A percentile compares a stretch with the other conserved stretches of the same genome.
These are phyloP conservation scores for Hygrophoropsis aurantiaca DNA, from an alignment of 768 basidiomycete genomes.

Conservation along the genomic window DNA sequence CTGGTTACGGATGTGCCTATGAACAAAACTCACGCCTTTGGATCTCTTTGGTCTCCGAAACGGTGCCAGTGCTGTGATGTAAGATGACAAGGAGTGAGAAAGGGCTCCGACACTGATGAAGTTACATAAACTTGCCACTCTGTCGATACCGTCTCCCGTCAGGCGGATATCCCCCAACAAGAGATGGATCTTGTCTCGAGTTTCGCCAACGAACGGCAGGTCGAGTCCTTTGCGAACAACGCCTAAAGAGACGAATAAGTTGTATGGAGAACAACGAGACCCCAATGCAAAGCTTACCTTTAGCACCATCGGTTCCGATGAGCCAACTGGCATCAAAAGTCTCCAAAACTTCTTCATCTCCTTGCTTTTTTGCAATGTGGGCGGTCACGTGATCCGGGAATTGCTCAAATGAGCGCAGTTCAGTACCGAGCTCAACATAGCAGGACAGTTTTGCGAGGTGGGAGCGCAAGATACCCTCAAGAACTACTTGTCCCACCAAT, in stretches of 20 bases:
- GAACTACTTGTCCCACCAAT: conserved; percentile 22
- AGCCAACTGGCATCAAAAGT: conserved; percentile 7
- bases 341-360: conserved; percentile 3
- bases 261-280: not conserved
- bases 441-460: conserved; percentile 24
- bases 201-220: conserved; percentile 26
- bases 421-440: conserved; percentile 35
- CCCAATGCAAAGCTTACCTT: conserved; percentile 16
- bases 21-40: too few relatives aligned
- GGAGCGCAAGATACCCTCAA: conserved; percentile 27
- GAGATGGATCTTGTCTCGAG: conserved; percentile 22
- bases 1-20: not conserved
- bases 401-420: conserved; percentile 35
- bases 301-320: conserved; percentile 16
- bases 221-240: conserved; percentile 5
- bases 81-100: too few relatives aligned
- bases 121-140: conserved; percentile 24
- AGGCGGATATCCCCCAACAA: conserved; percentile 38
- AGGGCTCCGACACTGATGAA: too few relatives aligned
- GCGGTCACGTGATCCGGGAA: conserved; percentile 28
- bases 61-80: conserved; percentile 50
- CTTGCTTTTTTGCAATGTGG: not conserved
- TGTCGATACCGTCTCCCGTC: conserved; percentile 31
- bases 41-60: conserved; percentile 36
- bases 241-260: not conserved